Evolutionary conservation across 768 basidiomycete genomes (phyloP).

Genomic region (Candolleomyces eurysporus): DNA sequence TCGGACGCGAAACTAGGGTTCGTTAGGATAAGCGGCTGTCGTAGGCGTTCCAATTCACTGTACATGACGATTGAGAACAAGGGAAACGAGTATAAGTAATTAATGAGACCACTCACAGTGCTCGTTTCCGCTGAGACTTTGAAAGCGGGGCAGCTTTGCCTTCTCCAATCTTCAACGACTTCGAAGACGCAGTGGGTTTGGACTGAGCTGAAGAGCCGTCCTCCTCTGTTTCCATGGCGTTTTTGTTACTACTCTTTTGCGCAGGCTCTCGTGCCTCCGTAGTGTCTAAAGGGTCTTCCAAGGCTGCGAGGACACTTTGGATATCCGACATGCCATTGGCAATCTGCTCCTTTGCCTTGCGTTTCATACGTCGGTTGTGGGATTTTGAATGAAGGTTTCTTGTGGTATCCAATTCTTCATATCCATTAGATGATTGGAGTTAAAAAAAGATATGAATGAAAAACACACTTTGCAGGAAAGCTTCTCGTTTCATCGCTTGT

Average conservation of each 20-base stretch:
- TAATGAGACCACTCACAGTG: slow-evolving; percentile 49
- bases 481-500: slow-evolving; percentile 60
- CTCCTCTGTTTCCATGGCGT: slow-evolving; percentile 12
- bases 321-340: slow-evolving; percentile 51
- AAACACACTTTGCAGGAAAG: slow-evolving; percentile 61
- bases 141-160: slow-evolving; percentile 58
- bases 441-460: background rate
- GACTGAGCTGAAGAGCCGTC: slow-evolving; percentile 12
- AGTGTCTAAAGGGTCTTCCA: slow-evolving; percentile 37
- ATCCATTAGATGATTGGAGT: slow-evolving; percentile 7
- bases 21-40: slow-evolving; percentile 68
- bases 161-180: slow-evolving; percentile 62
- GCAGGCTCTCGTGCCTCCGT: slow-evolving; percentile 11
- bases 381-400: slow-evolving; percentile 66
- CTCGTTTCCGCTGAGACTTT: slow-evolving; percentile 62
- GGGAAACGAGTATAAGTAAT: background rate
- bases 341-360: slow-evolving; percentile 62
- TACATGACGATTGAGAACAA: background rate
- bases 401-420: slow-evolving; percentile 41
- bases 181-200: slow-evolving; percentile 22
- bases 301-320: slow-evolving; percentile 50
- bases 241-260: slow-evolving; percentile 14
- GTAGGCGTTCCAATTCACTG: slow-evolving; percentile 65
- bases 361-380: slow-evolving; percentile 67
- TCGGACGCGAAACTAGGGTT: slow-evolving; percentile 63